These are phyloP conservation scores for Fusarium sp. DNA, from an alignment of 2,329 filamentous ascomycete genomes.

Conservation along the genomic window DNA sequence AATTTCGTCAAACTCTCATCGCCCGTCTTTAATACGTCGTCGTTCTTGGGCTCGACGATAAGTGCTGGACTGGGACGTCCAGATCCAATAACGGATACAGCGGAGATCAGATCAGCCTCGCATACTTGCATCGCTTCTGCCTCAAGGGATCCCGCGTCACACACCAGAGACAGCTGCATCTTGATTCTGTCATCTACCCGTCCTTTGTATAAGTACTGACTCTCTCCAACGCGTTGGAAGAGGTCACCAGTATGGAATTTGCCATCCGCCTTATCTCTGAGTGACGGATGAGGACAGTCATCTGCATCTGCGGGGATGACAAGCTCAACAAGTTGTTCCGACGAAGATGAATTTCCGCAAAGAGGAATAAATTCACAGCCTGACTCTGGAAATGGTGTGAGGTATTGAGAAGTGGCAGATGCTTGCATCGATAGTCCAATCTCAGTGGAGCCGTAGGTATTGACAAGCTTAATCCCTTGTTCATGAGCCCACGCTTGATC, in stretches of 20 bases:
- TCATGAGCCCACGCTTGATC: not conserved
- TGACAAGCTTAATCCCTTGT: not conserved
- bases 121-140: constrained; percentile 8
- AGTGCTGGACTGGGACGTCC: constrained; percentile 2
- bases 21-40: not conserved
- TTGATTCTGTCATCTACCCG: constrained; percentile 12
- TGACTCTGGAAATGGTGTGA: not conserved
- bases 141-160: not conserved
- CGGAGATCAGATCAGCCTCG: not conserved
- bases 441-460: constrained; percentile 7
- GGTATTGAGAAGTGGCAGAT: not conserved
- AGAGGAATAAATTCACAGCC: not conserved
- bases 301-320: not conserved
- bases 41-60: not conserved
- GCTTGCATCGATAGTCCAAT: not conserved
- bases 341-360: rapidly evolving
- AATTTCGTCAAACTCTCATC: rapidly evolving
- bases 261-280: not conserved
- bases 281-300: not conserved
- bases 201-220: not conserved
- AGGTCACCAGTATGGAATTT: constrained; percentile 7
- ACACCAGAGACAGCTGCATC: not conserved
- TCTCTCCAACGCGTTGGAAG: not conserved
- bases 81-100: not conserved
- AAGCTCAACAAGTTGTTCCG: not conserved